These are phyloP conservation scores for Chytridiales sp. DNA, from an alignment of 371 early-diverging fungal species.

Conservation along the genomic window DNA sequence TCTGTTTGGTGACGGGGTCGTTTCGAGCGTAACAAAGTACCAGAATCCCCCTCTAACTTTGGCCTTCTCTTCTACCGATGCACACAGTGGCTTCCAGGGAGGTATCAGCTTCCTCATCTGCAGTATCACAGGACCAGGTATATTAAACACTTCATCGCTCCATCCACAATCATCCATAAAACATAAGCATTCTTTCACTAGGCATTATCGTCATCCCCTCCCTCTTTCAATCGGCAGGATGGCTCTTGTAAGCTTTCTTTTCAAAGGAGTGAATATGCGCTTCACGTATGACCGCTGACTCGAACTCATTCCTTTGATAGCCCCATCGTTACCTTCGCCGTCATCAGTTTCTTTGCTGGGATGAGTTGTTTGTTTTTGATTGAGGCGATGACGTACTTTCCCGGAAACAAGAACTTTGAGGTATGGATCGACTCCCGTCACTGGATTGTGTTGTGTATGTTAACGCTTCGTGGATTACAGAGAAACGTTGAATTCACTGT, in stretches of 20 bases:
- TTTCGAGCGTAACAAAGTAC: too few species aligned
- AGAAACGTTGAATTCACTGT: slow-evolving; percentile 51
- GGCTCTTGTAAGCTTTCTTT: slow-evolving; percentile 49
- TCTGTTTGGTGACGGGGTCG: too few species aligned
- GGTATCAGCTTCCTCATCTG: slow-evolving; percentile 40
- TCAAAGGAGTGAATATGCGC: too few species aligned
- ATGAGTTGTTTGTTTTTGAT: slow-evolving; percentile 43
- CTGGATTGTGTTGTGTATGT: too few species aligned
- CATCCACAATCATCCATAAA: slow-evolving; percentile 13
- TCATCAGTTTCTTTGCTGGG: slow-evolving; percentile 37
- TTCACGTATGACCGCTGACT: not conserved
- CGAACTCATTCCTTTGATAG: slow-evolving; percentile 22
- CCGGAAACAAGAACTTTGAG: slow-evolving; percentile 50
- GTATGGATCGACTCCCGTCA: slow-evolving; percentile 20
- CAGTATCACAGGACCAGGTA: slow-evolving; percentile 46
- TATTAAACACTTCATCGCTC: not conserved
- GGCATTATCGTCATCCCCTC: slow-evolving; percentile 38
- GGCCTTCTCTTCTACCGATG: not conserved
- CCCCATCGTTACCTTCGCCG: slow-evolving; percentile 35
- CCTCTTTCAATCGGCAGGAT: slow-evolving; percentile 44
- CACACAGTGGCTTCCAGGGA: slow-evolving; percentile 39
- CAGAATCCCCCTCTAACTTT: too few species aligned
- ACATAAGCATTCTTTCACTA: too few species aligned
- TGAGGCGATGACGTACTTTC: slow-evolving; percentile 48
- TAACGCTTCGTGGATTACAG: too few species aligned